Evolutionary conservation across 306 rosid species (phyloP).

Genomic region (Gleditsia sinensis): DNA sequence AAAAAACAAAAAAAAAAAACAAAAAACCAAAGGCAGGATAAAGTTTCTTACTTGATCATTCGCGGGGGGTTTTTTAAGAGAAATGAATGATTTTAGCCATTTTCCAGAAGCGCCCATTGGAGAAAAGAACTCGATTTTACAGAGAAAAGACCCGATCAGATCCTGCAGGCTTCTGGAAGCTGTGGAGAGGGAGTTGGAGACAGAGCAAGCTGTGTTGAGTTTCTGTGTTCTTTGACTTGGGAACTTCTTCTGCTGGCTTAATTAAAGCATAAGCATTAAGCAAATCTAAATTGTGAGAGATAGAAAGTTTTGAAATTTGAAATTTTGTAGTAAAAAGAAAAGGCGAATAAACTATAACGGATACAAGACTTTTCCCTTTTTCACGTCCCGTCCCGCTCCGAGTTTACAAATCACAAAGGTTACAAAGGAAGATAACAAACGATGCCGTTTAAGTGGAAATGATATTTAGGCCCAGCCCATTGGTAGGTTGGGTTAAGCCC

Average conservation of each 20-base stretch:
- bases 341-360: slow-evolving; percentile 33
- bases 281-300: neutral
- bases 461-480: neutral
- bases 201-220: neutral
- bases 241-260: slow-evolving; percentile 9
- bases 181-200: too few species aligned
- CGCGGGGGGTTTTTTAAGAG: slow-evolving; percentile 50
- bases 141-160: slow-evolving; percentile 3
- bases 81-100: slow-evolving; percentile 78
- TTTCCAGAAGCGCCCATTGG: slow-evolving; percentile 80
- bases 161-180: too few species aligned
- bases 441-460: neutral
- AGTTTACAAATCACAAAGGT: neutral
- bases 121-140: slow-evolving; percentile 23
- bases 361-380: slow-evolving; percentile 1
- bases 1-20: neutral
- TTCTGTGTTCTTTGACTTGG: neutral
- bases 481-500: neutral
- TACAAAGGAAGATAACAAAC: neutral
- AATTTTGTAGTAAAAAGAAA: slow-evolving; percentile 9
- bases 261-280: slow-evolving; percentile 9
- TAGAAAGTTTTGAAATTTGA: slow-evolving; percentile 59
- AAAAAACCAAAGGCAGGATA: neutral
- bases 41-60: slow-evolving; percentile 48
- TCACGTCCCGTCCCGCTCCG: neutral